Evolutionary conservation across 169 alveolate genomes (phyloP), one percentile per base, ranked within the genome.

Genomic region (Eimeria zaria): DNA sequence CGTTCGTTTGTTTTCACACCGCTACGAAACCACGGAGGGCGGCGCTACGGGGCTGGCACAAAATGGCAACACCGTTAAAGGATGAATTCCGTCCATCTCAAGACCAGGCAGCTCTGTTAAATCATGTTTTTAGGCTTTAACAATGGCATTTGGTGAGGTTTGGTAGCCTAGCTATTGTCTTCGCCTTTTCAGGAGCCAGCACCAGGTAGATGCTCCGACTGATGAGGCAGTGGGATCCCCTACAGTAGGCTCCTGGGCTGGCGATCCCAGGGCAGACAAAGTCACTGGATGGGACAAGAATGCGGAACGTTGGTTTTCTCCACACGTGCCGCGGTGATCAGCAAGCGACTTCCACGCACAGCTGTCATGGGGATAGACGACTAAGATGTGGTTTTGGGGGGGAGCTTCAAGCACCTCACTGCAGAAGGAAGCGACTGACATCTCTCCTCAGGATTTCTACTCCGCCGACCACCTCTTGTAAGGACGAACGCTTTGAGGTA

Each of bases 351-450:
- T 24, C 33, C 39, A 44, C 58, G 85, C 85, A 20, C 62, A 41
- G 22, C 48, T 81, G 89, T 81, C 89, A 81, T 81, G 89, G 41
- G 33, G 67, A 51, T 36, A 46, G 24, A n/a, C 89, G 48, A 24
- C 71, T 36, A 84, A 44, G 46, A 84, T 84, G 92, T 84, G 92
- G 92, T 39, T 84, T 53, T 84, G 92, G 92, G 78, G 78, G 60
- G 92, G 92, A 55, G 48, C 92, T 84, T 84, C 92, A 60, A 84
- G 92, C 92, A 22, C 78, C 55, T 84, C 76, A 55, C 44, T 27
- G 62, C 92, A 51, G 92, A 84, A 60, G 80, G 92, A 84, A 6
- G 74, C 39, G 58, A 55, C 78, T 33, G 92, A 84, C 53, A 44
- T 84, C 46, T 60, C 92, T 58, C 64, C 58, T 33, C 92, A 84